Percentiles rank a stretch among this genome's conserved stretches.
phyloP scores from a whole-genome alignment of 441 rosid genomes.

The Erysimum pusillum region DNA sequence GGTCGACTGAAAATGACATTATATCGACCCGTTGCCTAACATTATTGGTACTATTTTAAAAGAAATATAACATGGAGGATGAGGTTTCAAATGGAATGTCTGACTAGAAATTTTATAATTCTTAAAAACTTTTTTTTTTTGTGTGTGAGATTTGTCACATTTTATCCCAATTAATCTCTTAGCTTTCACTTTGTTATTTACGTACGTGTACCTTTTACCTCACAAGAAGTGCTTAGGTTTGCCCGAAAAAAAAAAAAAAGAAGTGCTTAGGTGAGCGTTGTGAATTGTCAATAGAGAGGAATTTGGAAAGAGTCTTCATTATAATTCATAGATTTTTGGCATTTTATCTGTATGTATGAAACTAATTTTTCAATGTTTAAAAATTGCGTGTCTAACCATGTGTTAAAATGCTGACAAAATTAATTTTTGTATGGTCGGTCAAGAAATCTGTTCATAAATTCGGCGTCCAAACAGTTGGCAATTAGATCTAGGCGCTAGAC shows the following conservation, averaged over 20 bases:
- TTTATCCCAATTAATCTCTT: not conserved
- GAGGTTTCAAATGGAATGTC: slow-evolving; percentile 14
- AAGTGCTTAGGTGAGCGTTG: not conserved
- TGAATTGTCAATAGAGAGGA: not conserved
- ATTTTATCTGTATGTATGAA: not conserved
- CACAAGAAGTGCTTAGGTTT: not conserved
- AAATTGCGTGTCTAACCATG: not conserved
- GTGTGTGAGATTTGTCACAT: not conserved
- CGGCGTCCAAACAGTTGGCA: not conserved
- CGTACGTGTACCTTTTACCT: slow-evolving; percentile 12
- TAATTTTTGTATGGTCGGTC: not conserved
- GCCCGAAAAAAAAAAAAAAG: no score
- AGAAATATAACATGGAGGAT: slow-evolving; percentile 7
- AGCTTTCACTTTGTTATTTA: not conserved
- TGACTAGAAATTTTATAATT: not conserved
- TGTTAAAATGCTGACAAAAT: not conserved
- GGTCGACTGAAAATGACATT: slow-evolving; percentile 46
- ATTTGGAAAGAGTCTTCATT: not conserved
- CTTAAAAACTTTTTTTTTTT: not conserved
- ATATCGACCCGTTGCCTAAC: slow-evolving; percentile 36
- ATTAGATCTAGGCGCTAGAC: not conserved
- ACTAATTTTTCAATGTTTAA: not conserved
- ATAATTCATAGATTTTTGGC: not conserved
- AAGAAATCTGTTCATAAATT: not conserved
- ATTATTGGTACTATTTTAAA: slow-evolving; percentile 40